Conservation (phyloP, 768 basidiomycete genomes). For the Strobilomyces echinocephalus region DNA sequence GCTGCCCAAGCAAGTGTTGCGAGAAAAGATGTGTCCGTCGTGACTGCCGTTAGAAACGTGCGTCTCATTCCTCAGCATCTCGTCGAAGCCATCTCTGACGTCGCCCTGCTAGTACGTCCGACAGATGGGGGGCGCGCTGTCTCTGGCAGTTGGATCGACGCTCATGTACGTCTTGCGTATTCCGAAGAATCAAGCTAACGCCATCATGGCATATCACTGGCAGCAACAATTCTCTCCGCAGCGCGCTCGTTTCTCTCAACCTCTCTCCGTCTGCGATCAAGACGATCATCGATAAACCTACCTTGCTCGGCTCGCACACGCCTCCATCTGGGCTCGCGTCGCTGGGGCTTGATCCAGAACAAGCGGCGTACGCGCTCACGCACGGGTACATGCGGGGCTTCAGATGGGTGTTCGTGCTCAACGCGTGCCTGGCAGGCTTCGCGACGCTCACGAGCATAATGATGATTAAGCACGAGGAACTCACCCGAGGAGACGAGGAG, state of each 20-base stretch:
- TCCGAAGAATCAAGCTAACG: background rate
- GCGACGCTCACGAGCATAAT: background rate
- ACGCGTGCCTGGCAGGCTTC: background rate
- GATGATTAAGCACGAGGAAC: conserved; percentile 2
- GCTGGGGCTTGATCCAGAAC: background rate
- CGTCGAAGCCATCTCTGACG: background rate
- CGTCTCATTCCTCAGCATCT: too few species aligned
- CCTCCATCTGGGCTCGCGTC: background rate
- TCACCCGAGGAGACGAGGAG: background rate
- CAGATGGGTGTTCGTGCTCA: background rate
- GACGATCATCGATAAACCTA: background rate
- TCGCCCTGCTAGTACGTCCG: background rate
- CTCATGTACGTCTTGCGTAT: background rate
- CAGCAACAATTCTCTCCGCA: background rate
- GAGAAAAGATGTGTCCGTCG: background rate
- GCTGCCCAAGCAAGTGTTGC: background rate
- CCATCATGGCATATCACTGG: background rate
- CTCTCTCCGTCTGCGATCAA: background rate
- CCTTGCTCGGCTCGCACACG: background rate
- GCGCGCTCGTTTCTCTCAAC: background rate
- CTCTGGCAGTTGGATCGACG: background rate
- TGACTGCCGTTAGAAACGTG: background rate
- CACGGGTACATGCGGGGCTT: background rate
- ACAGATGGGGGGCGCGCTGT: background rate
- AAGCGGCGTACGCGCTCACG: background rate